Evolutionary conservation across 139 green algal species (phyloP).

Genomic region (Desmodesmus armatus): DNA sequence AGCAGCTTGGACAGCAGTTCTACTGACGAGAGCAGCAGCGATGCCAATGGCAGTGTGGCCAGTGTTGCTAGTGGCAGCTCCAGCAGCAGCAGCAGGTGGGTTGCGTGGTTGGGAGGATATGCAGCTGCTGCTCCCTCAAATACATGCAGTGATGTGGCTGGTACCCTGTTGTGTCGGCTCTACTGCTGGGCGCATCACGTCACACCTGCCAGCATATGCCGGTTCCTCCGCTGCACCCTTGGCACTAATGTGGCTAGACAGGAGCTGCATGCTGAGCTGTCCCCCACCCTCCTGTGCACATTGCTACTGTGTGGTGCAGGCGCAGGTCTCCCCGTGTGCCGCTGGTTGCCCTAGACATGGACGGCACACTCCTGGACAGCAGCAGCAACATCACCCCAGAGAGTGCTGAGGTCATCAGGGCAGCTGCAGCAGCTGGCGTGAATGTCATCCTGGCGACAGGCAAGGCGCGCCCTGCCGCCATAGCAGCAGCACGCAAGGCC

Average conservation of each 20-base stretch:
- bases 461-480: constrained; percentile 92
- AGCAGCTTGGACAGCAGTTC: neutral
- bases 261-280: no score
- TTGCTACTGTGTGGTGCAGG: neutral
- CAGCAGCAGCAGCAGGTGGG: neutral
- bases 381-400: constrained; percentile 65
- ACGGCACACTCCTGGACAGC: constrained; percentile 85
- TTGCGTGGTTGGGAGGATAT: no score
- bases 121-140: no score
- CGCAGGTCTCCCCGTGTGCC: neutral
- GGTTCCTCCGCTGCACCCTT: neutral
- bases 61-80: neutral
- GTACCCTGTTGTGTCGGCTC: no score
- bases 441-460: constrained; percentile 91
- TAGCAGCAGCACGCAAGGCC: constrained; percentile 66
- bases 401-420: constrained; percentile 74
- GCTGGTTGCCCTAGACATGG: constrained; percentile 86
- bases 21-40: constrained; percentile 3
- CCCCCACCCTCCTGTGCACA: neutral
- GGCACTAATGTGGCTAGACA: no score
- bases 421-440: constrained; percentile 72
- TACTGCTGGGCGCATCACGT: no score
- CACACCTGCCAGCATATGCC: neutral
- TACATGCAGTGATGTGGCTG: no score
- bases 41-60: neutral